Conservation (phyloP, 2,329 filamentous ascomycete species). For the Colletotrichum chrysophilum region DNA sequence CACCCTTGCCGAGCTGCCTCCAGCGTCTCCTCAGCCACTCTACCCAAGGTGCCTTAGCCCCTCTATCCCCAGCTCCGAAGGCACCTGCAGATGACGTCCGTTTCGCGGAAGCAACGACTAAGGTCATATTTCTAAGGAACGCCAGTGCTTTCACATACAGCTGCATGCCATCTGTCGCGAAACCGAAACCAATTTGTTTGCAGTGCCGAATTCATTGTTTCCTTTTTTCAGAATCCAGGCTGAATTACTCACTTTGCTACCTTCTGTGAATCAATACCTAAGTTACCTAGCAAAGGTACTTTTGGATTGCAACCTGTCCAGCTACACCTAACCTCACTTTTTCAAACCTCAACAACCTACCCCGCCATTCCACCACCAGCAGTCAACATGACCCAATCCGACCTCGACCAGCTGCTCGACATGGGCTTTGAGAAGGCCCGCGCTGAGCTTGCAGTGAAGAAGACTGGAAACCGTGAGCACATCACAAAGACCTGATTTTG, state of each 20-base stretch:
- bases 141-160: background rate
- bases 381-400: slow-evolving; percentile 59
- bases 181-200: slow-evolving; percentile 8
- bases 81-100: slow-evolving; percentile 19
- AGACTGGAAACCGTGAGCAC: slow-evolving; percentile 77
- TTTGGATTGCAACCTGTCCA: background rate
- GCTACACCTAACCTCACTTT: slow-evolving; percentile 20
- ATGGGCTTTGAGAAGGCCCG: slow-evolving; percentile 86
- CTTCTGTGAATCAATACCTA: background rate
- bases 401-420: slow-evolving; percentile 66
- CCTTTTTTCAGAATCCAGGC: background rate
- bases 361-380: slow-evolving; percentile 9
- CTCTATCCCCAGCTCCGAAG: background rate
- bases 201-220: background rate
- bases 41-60: background rate
- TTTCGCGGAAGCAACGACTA: slow-evolving; percentile 12
- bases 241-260: background rate
- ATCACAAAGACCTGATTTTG: background rate
- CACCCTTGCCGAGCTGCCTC: background rate
- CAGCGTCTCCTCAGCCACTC: background rate
- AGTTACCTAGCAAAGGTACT: background rate
- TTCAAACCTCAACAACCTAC: slow-evolving; percentile 22
- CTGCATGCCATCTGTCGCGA: background rate
- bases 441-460: slow-evolving; percentile 83
- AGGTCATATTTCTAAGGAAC: background rate